Conservation (phyloP, 192 early-diverging fungal species). For the Powellomyces hirtus region DNA sequence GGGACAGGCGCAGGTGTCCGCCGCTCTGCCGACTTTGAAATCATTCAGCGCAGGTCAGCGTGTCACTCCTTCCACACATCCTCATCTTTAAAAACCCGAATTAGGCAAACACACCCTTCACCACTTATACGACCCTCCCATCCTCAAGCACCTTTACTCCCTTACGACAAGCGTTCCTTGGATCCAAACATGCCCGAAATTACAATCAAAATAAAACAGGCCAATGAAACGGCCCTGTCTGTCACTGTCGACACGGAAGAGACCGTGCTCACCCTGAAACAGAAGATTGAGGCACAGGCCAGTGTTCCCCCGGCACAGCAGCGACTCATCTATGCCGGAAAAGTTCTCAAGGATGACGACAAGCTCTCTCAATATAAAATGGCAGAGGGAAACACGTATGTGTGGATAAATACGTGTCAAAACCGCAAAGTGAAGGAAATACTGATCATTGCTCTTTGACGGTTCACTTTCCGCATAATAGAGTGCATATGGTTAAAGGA, state of each 20-base stretch:
- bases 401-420: too few species aligned
- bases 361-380: constrained; percentile 78
- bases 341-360: constrained; percentile 90
- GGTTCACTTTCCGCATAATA: constrained; percentile 9
- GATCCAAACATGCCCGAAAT: constrained; percentile 65
- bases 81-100: too few species aligned
- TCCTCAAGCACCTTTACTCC: too few species aligned
- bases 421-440: too few species aligned
- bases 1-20: too few species aligned
- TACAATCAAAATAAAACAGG: constrained; percentile 71
- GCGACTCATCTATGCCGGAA: constrained; percentile 90
- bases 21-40: too few species aligned
- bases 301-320: constrained; percentile 54
- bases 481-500: constrained; percentile 86
- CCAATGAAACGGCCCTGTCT: constrained; percentile 69
- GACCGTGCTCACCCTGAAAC: constrained; percentile 73
- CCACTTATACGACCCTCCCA: too few species aligned
- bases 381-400: constrained; percentile 73
- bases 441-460: too few species aligned
- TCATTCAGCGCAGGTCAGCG: too few species aligned
- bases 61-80: too few species aligned
- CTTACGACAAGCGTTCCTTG: too few species aligned
- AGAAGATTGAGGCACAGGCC: constrained; percentile 57
- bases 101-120: too few species aligned
- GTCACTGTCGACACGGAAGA: constrained; percentile 58